phyloP scores from a whole-genome alignment of 2,329 filamentous ascomycete species.

The Aplosporella prunicola region DNA sequence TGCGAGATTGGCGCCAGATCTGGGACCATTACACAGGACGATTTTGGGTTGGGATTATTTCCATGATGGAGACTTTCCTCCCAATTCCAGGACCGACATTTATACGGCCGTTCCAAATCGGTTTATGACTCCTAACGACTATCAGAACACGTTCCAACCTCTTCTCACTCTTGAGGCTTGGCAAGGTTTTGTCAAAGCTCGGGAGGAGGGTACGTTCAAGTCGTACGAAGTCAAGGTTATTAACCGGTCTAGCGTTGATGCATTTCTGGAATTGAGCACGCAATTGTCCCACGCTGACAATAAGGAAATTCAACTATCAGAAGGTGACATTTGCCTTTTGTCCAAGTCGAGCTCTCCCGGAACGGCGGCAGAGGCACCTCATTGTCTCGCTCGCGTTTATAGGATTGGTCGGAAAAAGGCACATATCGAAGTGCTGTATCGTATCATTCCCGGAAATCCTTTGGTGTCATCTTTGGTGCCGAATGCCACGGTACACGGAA shows the following conservation, averaged over 20 bases:
- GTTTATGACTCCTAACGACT: conserved; percentile 67
- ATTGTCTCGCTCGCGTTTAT: conserved; percentile 80
- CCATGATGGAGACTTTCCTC: conserved; percentile 76
- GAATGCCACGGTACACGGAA: conserved; percentile 58
- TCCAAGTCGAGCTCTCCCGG: conserved; percentile 66
- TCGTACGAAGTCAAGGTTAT: conserved; percentile 81
- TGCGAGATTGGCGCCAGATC: conserved; percentile 79
- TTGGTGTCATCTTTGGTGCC: conserved; percentile 58
- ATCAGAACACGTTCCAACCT: conserved; percentile 84
- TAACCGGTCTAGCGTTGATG: conserved; percentile 82
- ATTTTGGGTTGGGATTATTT: conserved; percentile 96
- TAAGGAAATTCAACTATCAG: conserved; percentile 62
- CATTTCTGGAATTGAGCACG: conserved; percentile 84
- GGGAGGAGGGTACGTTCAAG: conserved; percentile 73
- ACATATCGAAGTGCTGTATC: conserved; percentile 74
- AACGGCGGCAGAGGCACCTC: conserved; percentile 53
- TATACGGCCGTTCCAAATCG: conserved; percentile 69
- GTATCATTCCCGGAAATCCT: conserved; percentile 59
- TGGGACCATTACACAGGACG: conserved; percentile 72
- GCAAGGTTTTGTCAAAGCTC: conserved; percentile 83
- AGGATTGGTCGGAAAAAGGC: conserved; percentile 73
- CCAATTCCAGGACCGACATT: conserved; percentile 56
- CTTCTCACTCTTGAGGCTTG: conserved; percentile 88
- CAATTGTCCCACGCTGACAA: conserved; percentile 62
- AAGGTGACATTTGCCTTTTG: conserved; percentile 83